phyloP scores from a whole-genome alignment of 371 early-diverging fungal species.

The Zychaea mexicana region DNA sequence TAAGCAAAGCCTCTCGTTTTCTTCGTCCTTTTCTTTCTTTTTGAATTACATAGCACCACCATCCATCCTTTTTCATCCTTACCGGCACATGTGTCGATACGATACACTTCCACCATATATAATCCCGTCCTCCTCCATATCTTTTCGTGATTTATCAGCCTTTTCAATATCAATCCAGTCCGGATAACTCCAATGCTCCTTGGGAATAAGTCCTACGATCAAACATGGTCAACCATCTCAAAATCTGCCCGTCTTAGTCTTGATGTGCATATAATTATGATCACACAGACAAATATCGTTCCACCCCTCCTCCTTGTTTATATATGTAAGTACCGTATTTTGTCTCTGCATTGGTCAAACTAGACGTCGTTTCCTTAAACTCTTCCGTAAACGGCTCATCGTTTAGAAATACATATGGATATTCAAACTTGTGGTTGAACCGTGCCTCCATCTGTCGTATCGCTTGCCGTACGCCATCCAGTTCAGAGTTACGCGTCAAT shows the following conservation, averaged over 20 bases:
- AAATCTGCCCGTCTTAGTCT: no score
- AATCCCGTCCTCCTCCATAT: conserved; percentile 65
- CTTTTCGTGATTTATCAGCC: conserved; percentile 56
- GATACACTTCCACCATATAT: conserved; percentile 86
- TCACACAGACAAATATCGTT: conserved; percentile 40
- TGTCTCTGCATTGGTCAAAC: conserved; percentile 54
- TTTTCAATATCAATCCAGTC: conserved; percentile 74
- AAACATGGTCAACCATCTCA: no score
- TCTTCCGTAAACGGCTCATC: conserved; percentile 80
- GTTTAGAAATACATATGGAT: conserved; percentile 90
- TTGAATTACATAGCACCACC: neutral
- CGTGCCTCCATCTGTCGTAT: conserved; percentile 81
- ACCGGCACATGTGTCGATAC: conserved; percentile 96
- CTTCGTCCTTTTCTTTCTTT: neutral
- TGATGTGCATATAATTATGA: no score
- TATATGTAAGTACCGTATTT: conserved; percentile 31
- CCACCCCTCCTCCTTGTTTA: no score
- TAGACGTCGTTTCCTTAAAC: conserved; percentile 64
- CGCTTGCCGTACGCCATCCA: conserved; percentile 64
- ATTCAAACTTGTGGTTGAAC: conserved; percentile 82
- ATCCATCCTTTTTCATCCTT: conserved; percentile 2
- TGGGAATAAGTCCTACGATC: conserved; percentile 52
- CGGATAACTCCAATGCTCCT: conserved; percentile 85
- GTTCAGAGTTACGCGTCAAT: conserved; percentile 76
- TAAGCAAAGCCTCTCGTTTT: neutral